phyloP scores from a whole-genome alignment of 129 eudicot genomes.

The Helichrysum umbraculigerum region DNA sequence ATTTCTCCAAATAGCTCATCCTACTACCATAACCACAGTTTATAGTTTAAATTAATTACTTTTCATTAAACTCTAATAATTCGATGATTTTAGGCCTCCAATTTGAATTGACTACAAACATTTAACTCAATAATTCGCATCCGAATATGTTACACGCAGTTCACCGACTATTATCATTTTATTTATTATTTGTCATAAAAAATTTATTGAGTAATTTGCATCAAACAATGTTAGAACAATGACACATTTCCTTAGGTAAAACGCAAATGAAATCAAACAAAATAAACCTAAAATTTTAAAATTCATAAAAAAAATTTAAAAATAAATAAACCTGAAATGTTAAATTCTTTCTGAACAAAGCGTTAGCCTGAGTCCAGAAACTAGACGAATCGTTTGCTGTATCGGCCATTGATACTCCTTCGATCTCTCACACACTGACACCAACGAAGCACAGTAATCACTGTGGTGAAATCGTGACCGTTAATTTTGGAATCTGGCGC shows the following conservation, averaged over 20 bases:
- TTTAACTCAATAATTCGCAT: no score
- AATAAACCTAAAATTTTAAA: neutral
- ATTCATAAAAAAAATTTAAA: neutral
- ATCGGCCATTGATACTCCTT: conserved; percentile 43
- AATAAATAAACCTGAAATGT: conserved; percentile 57
- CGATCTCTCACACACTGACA: neutral
- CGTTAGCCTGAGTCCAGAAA: conserved; percentile 74
- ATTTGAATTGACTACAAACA: no score
- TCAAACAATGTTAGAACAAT: no score
- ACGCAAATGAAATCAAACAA: neutral
- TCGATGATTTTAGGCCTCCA: no score
- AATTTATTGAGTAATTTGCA: neutral
- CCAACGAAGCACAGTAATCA: conserved; percentile 16
- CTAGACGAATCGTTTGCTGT: conserved; percentile 48
- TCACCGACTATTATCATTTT: no score
- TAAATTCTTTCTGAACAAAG: conserved; percentile 81
- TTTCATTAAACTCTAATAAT: no score
- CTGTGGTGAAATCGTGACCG: conserved; percentile 28
- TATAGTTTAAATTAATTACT: no score
- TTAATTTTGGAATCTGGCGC: conserved; percentile 39
- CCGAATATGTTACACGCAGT: no score
- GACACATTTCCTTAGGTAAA: no score
- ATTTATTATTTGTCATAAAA: no score
- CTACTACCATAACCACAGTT: no score
- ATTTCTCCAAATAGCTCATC: no score